phyloP scores from a whole-genome alignment of 2,329 filamentous ascomycete species.

The Xylariomycetidae sp. region DNA sequence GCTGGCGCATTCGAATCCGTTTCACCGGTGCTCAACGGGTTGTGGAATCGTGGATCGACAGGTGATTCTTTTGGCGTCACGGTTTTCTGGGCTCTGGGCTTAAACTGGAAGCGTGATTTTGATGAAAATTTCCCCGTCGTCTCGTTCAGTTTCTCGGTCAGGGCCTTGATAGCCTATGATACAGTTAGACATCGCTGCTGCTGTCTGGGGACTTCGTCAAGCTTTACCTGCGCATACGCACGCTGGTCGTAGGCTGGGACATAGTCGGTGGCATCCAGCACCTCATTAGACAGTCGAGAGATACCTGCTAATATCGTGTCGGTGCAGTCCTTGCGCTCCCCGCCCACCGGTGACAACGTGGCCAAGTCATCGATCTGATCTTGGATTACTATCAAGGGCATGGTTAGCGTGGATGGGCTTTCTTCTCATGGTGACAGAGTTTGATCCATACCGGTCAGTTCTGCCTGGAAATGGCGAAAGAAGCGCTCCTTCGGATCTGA shows the following conservation, averaged over 20 bases:
- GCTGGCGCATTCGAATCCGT: slow-evolving; percentile 3
- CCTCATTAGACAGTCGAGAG: slow-evolving; percentile 73
- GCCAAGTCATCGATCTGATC: slow-evolving; percentile 68
- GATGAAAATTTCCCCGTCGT: slow-evolving; percentile 65
- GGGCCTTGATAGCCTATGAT: slow-evolving; percentile 68
- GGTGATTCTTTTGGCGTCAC: slow-evolving; percentile 39
- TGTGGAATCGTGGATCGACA: slow-evolving; percentile 25
- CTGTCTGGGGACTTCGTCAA: too few species aligned
- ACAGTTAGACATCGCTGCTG: too few species aligned
- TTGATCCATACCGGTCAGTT: slow-evolving; percentile 62
- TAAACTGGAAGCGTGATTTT: slow-evolving; percentile 82
- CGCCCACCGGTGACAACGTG: slow-evolving; percentile 57
- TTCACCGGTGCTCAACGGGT: slow-evolving; percentile 13
- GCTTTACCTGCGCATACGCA: slow-evolving; percentile 69
- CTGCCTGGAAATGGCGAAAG: slow-evolving; percentile 76
- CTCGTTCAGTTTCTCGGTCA: slow-evolving; percentile 73
- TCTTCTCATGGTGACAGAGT: not conserved
- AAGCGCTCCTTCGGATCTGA: slow-evolving; percentile 69
- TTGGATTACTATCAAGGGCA: slow-evolving; percentile 58
- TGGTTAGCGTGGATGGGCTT: slow-evolving; percentile 1
- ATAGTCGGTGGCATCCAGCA: slow-evolving; percentile 76
- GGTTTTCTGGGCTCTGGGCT: slow-evolving; percentile 51
- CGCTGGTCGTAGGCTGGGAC: slow-evolving; percentile 87
- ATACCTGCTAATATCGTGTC: slow-evolving; percentile 79
- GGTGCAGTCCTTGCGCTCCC: slow-evolving; percentile 74